phyloP scores from a whole-genome alignment of 495 filamentous ascomycete species.

The Penicillium canariense region DNA sequence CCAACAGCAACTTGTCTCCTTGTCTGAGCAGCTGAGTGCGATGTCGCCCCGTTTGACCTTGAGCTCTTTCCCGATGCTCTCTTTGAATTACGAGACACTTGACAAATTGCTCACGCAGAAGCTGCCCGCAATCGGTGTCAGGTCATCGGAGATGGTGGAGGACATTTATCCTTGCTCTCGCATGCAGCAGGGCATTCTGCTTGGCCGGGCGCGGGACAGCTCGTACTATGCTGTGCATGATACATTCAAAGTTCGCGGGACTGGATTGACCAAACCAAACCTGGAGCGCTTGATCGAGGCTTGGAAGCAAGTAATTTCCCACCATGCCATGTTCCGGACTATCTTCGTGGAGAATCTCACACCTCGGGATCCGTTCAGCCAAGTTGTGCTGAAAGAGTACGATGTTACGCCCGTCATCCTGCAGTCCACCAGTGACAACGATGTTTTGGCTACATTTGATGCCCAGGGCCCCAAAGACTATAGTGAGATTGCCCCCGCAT shows the following conservation, averaged over 20 bases:
- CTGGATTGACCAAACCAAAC: conserved; percentile 29
- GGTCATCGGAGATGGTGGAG: conserved; percentile 46
- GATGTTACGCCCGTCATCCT: conserved; percentile 30
- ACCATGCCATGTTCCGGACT: conserved; percentile 52
- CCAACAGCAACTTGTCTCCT: conserved; percentile 50
- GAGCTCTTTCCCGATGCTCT: conserved; percentile 61
- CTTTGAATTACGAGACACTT: conserved; percentile 57
- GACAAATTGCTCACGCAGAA: conserved; percentile 42
- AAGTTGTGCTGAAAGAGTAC: conserved; percentile 49
- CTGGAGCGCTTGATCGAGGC: conserved; percentile 37
- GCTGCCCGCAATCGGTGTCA: conserved; percentile 49
- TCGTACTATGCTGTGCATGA: conserved; percentile 60
- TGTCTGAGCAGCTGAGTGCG: conserved; percentile 49
- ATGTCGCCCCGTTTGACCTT: conserved; percentile 53
- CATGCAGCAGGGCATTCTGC: conserved; percentile 65
- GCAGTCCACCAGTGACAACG: conserved; percentile 32
- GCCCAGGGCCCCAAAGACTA: conserved; percentile 35
- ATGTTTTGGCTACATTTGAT: conserved; percentile 34
- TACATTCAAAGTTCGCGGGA: conserved; percentile 55
- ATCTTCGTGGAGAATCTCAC: conserved; percentile 51
- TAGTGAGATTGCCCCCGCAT: conserved; percentile 37
- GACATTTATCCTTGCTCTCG: conserved; percentile 66
- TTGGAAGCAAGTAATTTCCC: conserved; percentile 49
- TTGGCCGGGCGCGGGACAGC: conserved; percentile 55
- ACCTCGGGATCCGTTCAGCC: conserved; percentile 43